Conservation (phyloP, 2,329 filamentous ascomycete genomes). For the Talaromyces rugulosus region DNA sequence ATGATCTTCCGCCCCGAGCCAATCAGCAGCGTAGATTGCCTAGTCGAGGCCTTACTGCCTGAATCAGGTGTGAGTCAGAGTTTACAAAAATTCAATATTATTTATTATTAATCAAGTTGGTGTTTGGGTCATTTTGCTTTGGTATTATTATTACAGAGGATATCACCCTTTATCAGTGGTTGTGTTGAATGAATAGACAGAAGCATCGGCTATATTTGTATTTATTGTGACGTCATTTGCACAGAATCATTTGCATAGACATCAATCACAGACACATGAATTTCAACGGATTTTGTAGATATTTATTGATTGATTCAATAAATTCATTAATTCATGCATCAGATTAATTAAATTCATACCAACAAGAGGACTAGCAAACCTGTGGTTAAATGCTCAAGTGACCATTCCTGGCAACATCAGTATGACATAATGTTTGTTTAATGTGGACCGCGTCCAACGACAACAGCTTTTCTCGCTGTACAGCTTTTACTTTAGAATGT, state of each 20-base stretch:
- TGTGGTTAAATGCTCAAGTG: neutral
- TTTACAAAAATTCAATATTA: neutral
- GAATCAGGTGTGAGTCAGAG: neutral
- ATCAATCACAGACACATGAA: too few relatives aligned
- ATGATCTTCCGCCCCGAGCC: constrained; percentile 1
- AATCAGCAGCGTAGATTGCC: neutral
- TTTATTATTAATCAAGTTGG: too few relatives aligned
- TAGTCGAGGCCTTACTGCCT: neutral
- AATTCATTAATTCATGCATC: too few relatives aligned
- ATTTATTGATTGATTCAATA: too few relatives aligned
- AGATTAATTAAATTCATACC: too few relatives aligned
- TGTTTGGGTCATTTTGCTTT: too few relatives aligned
- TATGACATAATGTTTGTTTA: constrained; percentile 5
- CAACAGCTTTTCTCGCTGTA: neutral
- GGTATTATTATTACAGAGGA: too few relatives aligned
- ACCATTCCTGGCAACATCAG: neutral
- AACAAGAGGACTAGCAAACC: neutral
- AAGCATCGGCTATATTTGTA: neutral
- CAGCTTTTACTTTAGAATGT: neutral
- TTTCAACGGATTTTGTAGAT: too few relatives aligned
- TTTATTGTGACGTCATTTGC: neutral
- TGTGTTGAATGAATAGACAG: neutral
- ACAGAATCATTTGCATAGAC: neutral
- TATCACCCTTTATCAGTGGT: neutral
- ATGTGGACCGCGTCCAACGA: neutral